Base-by-base conservation (phyloP, 179 eudicot genomes). In the Spergularia azorica region DNA sequence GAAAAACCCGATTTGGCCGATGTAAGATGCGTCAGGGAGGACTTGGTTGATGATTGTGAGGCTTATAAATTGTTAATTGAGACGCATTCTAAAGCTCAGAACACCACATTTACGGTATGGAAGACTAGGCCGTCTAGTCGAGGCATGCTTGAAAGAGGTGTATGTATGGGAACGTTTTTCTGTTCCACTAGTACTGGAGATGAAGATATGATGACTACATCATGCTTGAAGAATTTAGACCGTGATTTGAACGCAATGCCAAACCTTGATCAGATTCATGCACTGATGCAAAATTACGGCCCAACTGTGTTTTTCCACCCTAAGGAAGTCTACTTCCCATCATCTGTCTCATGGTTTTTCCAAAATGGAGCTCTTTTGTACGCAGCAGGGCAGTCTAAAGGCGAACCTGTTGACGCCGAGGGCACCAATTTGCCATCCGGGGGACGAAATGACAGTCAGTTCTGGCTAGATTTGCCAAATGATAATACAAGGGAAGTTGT, bases 231-330 rank as follows among this genome's bases (percentile, higher is more conserved):
- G 87, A 95, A 91, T 76, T 73, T 57, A 15, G 84, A 90, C 73
- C 75, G 81, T 41, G 38, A 20, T 58, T 68, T 80, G 70, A 60
- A 76, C 5, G 85, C 88, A 71, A 91, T 95, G 99, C 99, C 99
- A 0, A 86, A 89, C 77, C 81, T 88, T 50, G 83, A 86, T 77
- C 98, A 95, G 77, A 81, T 90, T 59, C 90, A 89, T 86, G 87
- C 89, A 41, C 87, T 95, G 4, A 80, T 95, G 17, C 72, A 67
- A 64, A 94, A 95, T 76, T 95, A 95, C 64, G 99, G 99, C 7
- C 98, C 99, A 11, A 90, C 87, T 2, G 67, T 95, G 17, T 95
- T 78, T 88, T 93, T 95, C 80, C 99, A 95, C 70, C 98, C 99
- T 0, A 79, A 84, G 58, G 98, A 95, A 69, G 59, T 72, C 6